Conservation (phyloP, 2,329 filamentous ascomycete species). For the Fusarium paranaense region DNA sequence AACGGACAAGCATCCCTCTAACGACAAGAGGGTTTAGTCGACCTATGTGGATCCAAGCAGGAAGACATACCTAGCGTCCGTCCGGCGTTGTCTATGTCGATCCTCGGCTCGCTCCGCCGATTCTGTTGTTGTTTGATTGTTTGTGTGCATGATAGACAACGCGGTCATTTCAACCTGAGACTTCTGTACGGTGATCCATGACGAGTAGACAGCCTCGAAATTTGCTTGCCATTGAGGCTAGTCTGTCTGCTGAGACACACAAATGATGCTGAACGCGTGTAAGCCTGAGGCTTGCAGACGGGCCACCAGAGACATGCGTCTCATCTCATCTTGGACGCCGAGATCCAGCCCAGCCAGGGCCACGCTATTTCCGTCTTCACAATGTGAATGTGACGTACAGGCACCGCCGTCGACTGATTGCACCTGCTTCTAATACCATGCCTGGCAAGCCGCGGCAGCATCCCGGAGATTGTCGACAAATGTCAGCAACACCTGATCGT, state of each 20-base stretch:
- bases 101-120: conserved; percentile 25
- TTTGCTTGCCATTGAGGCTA: neutral
- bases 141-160: conserved; percentile 1
- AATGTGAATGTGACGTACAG: neutral
- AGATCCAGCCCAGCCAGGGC: neutral
- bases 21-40: conserved; percentile 5
- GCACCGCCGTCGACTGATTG: neutral
- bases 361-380: neutral
- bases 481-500: neutral
- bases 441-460: neutral
- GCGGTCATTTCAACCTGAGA: conserved; percentile 8
- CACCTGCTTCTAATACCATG: neutral
- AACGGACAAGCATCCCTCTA: neutral
- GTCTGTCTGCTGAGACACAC: neutral
- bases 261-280: neutral
- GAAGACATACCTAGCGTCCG: conserved; percentile 15
- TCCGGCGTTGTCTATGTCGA: conserved; percentile 12
- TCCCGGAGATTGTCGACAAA: neutral
- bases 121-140: neutral
- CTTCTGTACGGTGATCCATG: conserved; percentile 6
- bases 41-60: conserved; percentile 3
- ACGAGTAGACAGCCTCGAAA: neutral
- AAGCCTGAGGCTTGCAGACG: neutral
- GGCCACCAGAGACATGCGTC: conserved; percentile 28
- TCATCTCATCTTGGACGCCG: conserved; percentile 17